Evolutionary conservation across 2,329 filamentous ascomycete species (phyloP).

Genomic region (Leptodontidium sp.): DNA sequence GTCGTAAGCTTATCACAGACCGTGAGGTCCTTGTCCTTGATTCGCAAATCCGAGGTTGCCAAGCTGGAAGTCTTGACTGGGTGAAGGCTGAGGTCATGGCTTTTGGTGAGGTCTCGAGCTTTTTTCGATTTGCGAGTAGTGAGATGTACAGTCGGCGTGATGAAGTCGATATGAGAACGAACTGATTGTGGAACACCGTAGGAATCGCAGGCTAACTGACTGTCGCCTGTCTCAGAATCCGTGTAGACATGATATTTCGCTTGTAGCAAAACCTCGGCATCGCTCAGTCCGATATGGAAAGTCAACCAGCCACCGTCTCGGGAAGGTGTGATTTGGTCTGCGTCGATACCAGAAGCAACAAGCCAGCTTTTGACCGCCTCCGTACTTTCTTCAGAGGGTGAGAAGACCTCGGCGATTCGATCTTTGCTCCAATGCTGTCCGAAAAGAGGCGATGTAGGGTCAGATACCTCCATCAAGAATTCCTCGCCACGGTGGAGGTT

Average conservation of each 20-base stretch:
- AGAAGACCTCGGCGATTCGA: not conserved
- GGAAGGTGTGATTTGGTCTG: not conserved
- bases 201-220: not conserved
- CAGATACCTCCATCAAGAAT: slow-evolving; percentile 52
- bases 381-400: not conserved
- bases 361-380: not conserved
- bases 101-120: too few relatives aligned
- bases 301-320: not conserved
- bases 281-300: not conserved
- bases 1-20: too few relatives aligned
- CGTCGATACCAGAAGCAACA: not conserved
- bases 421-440: slow-evolving; percentile 54
- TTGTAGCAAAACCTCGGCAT: not conserved
- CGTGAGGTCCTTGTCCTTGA: too few relatives aligned
- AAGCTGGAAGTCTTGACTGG: too few relatives aligned
- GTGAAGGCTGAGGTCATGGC: too few relatives aligned
- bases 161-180: slow-evolving; percentile 17
- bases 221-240: not conserved
- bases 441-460: slow-evolving; percentile 53
- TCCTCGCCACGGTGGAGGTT: slow-evolving; percentile 54
- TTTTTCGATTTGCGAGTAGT: too few relatives aligned
- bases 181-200: not conserved
- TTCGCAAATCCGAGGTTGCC: too few relatives aligned
- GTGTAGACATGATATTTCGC: not conserved
- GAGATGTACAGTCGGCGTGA: too few relatives aligned